Conservation (phyloP, 495 filamentous ascomycete species). For the Neurospora intermedia region DNA sequence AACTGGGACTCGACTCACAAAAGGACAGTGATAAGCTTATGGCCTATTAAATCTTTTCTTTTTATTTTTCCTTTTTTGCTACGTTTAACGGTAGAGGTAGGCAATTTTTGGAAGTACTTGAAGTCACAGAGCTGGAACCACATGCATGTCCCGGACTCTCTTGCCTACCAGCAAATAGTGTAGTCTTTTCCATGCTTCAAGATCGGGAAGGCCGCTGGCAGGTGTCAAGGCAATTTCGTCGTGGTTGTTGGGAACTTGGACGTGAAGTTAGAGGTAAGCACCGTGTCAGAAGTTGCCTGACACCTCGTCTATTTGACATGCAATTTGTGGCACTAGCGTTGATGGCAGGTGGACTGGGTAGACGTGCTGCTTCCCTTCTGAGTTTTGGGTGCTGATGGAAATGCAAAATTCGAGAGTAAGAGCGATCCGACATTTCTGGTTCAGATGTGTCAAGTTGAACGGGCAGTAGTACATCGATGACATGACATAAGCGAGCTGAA, state of each 20-base stretch:
- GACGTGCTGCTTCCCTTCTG: no score
- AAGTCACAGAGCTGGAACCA: no score
- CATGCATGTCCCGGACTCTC: no score
- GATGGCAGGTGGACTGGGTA: background rate
- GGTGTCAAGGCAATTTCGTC: background rate
- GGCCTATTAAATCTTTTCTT: background rate
- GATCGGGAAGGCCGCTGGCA: background rate
- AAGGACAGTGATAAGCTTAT: background rate
- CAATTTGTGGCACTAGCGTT: background rate
- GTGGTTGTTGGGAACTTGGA: background rate
- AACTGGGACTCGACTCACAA: background rate
- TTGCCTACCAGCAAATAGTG: no score
- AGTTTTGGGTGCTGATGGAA: no score
- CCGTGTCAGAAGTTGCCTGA: no score
- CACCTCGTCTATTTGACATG: background rate
- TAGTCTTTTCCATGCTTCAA: background rate
- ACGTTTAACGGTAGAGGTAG: background rate
- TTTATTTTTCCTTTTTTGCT: background rate
- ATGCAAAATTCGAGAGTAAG: background rate
- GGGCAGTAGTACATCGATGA: background rate
- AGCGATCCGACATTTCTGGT: background rate
- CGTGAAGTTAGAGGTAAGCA: background rate
- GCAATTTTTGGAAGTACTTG: no score
- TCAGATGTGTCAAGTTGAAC: background rate
- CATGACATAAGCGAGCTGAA: background rate